Evolutionary conservation across 2,329 filamentous ascomycete genomes (phyloP).

Genomic region (Clarireedia homoeocarpa): DNA sequence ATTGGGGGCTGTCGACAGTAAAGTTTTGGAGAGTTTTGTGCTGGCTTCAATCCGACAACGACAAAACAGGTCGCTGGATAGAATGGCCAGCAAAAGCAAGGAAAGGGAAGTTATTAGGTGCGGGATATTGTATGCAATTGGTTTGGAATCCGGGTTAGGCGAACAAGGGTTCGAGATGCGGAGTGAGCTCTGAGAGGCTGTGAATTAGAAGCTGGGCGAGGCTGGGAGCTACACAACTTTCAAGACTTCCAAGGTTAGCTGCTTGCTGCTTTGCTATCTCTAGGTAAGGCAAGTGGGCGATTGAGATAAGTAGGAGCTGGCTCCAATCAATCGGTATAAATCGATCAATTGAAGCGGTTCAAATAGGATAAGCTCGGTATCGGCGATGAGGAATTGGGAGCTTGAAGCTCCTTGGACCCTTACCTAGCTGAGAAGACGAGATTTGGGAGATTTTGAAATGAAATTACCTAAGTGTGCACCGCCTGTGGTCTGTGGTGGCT

Average conservation of each 20-base stretch:
- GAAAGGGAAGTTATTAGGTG: not conserved
- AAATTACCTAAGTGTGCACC: too few relatives aligned
- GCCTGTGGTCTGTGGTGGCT: too few relatives aligned
- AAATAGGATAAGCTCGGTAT: not conserved
- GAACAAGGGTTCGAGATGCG: not conserved
- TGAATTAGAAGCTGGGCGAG: not conserved
- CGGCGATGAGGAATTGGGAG: not conserved
- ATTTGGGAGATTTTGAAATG: too few relatives aligned
- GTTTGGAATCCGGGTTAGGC: not conserved
- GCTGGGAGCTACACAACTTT: not conserved
- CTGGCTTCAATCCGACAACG: not conserved
- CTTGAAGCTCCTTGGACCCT: too few relatives aligned
- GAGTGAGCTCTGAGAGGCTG: not conserved
- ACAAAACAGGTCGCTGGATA: not conserved
- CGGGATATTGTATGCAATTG: not conserved
- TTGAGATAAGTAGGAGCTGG: not conserved
- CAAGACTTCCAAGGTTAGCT: not conserved
- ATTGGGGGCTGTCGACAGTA: constrained; percentile 12
- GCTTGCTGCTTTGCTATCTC: not conserved
- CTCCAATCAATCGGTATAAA: not conserved
- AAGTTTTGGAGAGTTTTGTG: not conserved
- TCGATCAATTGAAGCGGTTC: not conserved
- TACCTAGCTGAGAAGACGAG: too few relatives aligned
- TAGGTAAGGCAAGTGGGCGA: not conserved
- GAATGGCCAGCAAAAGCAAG: not conserved